phyloP scores from a whole-genome alignment of 1,139 yeast species.

The Hanseniaspora uvarum region DNA sequence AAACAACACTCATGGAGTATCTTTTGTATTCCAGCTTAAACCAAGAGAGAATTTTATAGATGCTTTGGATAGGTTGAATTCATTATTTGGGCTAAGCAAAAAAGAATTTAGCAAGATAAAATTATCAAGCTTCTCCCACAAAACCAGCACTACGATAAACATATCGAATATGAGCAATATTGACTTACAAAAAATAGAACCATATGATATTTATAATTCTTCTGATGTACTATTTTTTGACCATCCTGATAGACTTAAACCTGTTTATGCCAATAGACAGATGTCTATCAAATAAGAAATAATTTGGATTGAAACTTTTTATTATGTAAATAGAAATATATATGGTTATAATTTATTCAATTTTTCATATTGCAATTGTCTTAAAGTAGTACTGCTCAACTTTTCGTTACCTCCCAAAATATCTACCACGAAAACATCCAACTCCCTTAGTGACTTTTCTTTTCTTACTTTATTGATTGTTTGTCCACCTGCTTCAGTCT shows the following conservation, averaged over 20 bases:
- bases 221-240: slow-evolving; percentile 62
- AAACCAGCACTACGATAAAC: slow-evolving; percentile 30
- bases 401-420: slow-evolving; percentile 70
- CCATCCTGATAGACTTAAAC: slow-evolving; percentile 60
- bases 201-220: slow-evolving; percentile 48
- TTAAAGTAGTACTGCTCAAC: slow-evolving; percentile 62
- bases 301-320: not conserved
- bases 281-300: slow-evolving; percentile 27
- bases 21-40: slow-evolving; percentile 62
- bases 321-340: not conserved
- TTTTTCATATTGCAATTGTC: slow-evolving; percentile 20
- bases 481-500: slow-evolving; percentile 66
- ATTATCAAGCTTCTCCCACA: slow-evolving; percentile 38
- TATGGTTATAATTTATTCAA: not conserved
- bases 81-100: slow-evolving; percentile 59
- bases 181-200: slow-evolving; percentile 36
- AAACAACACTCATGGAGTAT: slow-evolving; percentile 70
- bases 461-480: slow-evolving; percentile 55
- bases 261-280: slow-evolving; percentile 32
- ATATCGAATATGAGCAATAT: slow-evolving; percentile 36
- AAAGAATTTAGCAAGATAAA: slow-evolving; percentile 69
- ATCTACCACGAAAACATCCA: slow-evolving; percentile 53
- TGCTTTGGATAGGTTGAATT: slow-evolving; percentile 62
- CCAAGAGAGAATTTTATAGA: slow-evolving; percentile 55
- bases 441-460: slow-evolving; percentile 44